A percentile compares a stretch with the other conserved stretches of the same genome.
Conservation (phyloP, 306 rosid genomes). For the Lathyrus tuberosus region DNA sequence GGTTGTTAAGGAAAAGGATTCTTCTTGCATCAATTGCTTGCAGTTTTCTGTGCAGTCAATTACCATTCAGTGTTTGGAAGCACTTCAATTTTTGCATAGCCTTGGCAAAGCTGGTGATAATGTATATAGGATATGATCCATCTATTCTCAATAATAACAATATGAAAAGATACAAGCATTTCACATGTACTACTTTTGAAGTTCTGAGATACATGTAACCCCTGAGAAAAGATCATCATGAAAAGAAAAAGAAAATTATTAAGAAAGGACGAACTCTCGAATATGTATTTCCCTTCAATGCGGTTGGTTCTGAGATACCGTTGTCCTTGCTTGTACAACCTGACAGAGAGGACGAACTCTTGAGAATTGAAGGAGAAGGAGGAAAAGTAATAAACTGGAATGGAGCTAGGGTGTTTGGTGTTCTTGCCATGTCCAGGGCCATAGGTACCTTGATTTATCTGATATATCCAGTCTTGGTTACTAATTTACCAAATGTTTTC, state of each 20-base stretch:
- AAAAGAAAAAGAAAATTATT: not conserved
- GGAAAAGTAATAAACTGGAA: slow-evolving; percentile 98
- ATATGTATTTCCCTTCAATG: slow-evolving; percentile 4
- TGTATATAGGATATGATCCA: not conserved
- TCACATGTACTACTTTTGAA: slow-evolving; percentile 17
- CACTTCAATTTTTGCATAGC: too few relatives aligned
- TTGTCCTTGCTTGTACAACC: slow-evolving; percentile 68
- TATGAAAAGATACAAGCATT: slow-evolving; percentile 25
- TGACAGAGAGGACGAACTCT: slow-evolving; percentile 80
- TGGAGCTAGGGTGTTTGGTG: slow-evolving; percentile 84
- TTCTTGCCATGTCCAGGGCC: slow-evolving; percentile 88
- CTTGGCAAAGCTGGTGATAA: too few relatives aligned
- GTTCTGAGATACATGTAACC: slow-evolving; percentile 20
- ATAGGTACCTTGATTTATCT: slow-evolving; percentile 73
- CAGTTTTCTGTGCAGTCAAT: too few relatives aligned
- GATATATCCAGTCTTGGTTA: slow-evolving; percentile 36
- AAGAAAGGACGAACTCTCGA: not conserved
- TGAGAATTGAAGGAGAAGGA: slow-evolving; percentile 70
- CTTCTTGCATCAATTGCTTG: too few relatives aligned
- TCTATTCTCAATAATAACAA: not conserved
- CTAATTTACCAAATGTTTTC: slow-evolving; percentile 3
- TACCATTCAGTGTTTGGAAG: too few relatives aligned
- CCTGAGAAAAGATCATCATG: slow-evolving; percentile 13
- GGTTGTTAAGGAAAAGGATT: too few relatives aligned
- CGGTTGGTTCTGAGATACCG: slow-evolving; percentile 23